Base-by-base conservation (phyloP, 345 rosid genomes). In the Hypericum perforatum region DNA sequence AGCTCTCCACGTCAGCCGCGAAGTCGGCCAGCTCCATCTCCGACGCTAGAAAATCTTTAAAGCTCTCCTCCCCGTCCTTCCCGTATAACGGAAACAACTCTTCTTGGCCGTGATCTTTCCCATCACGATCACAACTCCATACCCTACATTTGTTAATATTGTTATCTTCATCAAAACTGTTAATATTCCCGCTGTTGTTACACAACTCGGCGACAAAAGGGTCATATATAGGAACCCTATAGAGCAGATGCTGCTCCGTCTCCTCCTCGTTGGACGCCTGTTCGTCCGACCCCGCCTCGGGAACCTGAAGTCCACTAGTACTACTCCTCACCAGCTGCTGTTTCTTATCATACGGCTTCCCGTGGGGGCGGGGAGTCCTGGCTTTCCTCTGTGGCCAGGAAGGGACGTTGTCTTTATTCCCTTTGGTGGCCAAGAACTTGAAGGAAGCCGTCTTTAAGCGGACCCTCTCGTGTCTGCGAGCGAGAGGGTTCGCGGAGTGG, bases 11-110 rank as follows among this genome's bases (percentile, higher is more conserved):
- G 53, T 85, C 86, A 7, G 96, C 96, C 7, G 92, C 85, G 48
- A 91, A 92, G 56, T 85, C 90, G 0, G 81, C 98, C 7, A 88
- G 82, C 42, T 92, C 98, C 81, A 67, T 70, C 7, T 88, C 90
- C 6, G 96, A 76, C 6, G 90, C 96, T 14, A 80, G 76, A 59
- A 83, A 67, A 45, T 84, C 85, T 5, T 72, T 77, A 46, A 71
- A 42, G 15, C 41, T 43, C 14, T 68, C 78, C 15, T n/a, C 32
- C 13, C 61, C 54, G 11, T 8, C 42, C 13, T 52, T 8, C 7
- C 16, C 56, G n/a, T 10, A 22, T 9, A 37, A 6, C 5, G 11
- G 41, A 39, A 47, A 52, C 40, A 57, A 65, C 12, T 68, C 57
- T 43, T 65, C 72, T 15, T 37, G 45, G n/a, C 58, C 68, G 11